Base-by-base conservation (phyloP, 2,329 filamentous ascomycete genomes). In the Ceratocystis smalleyi region DNA sequence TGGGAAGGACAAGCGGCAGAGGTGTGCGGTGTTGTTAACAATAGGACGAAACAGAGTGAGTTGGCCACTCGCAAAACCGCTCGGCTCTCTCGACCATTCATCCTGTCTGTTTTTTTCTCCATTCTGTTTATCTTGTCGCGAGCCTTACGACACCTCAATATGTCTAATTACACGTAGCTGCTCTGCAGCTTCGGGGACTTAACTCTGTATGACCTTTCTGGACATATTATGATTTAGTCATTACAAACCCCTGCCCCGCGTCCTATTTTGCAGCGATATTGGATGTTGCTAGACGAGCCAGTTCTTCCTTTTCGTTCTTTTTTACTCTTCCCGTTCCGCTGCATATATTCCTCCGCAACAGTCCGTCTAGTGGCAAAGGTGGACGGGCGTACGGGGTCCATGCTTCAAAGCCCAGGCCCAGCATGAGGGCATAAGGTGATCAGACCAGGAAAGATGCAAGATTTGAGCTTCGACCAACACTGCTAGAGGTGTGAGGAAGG, bases 371-470 rank as follows among this genome's bases (percentile, higher is more conserved):
- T 27, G 19, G 24, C 30, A 7, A 1, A 32, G 8, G 54, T 57
- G 54, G 27, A 7, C 1, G 2, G 22, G 24, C 5, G 4, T 35
- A 32, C 27, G 12, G 47, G 54, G 54, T 27, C 54, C 54, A 57
- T 57, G 54, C 54, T 57, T 57, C 54, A 51, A 51, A 24, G 19
- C 47, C 51, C 22, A 55, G 51, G 24, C 30, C 51, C 51, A 30
- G 54, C 17, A 57, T 57, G 17, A 57, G 35, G 35, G 54, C 54
- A 57, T 57, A 30, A 35, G 17, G 17, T 57, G 54, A 57, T 57
- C 54, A 35, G 54, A 57, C 17, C 54, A 57, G n/a, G 54, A 57
- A 32, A 57, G 54, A 57, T 15, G 54, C 35, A 32, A 57, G 54
- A 57, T 15, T 57, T 57, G n/a, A 35, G 54, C 54, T 57, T 57